These are phyloP conservation scores for Rhizoctonia solani DNA, from an alignment of 1,284 basidiomycete species.

Conservation along the genomic window DNA sequence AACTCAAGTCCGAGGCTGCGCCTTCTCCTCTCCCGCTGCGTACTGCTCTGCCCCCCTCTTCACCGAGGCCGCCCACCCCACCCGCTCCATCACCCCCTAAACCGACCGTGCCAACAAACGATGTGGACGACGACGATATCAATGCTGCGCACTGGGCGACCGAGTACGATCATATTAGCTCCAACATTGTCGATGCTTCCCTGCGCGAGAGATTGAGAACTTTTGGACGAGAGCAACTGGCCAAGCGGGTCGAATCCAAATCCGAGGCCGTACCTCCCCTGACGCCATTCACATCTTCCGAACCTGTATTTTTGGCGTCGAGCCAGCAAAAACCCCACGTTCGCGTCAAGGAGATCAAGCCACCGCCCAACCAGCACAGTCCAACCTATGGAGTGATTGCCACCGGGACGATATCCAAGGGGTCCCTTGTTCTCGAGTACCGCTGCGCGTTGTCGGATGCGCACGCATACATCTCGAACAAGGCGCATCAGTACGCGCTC, in stretches of 20 bases:
- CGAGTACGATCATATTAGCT: conserved; percentile 27
- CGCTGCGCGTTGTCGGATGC: conserved; percentile 46
- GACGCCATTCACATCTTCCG: conserved; percentile 19
- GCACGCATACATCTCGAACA: conserved; percentile 47
- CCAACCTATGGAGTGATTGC: conserved; percentile 48
- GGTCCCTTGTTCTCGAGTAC: conserved; percentile 47
- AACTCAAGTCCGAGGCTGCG: background rate
- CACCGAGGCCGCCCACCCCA: conserved; percentile 8
- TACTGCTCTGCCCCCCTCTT: conserved; percentile 16
- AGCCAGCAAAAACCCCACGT: conserved; percentile 24
- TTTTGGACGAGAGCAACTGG: conserved; percentile 12
- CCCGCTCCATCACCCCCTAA: conserved; percentile 15
- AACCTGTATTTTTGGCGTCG: conserved; percentile 28
- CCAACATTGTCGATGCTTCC: conserved; percentile 29
- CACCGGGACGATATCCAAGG: conserved; percentile 45
- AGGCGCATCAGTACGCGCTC: conserved; percentile 56
- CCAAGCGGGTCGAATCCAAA: conserved; percentile 16
- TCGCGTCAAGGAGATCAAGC: conserved; percentile 32
- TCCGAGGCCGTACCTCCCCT: background rate
- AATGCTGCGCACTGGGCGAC: conserved; percentile 30
- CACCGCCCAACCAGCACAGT: conserved; percentile 17
- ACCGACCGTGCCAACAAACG: background rate
- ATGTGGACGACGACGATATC: conserved; percentile 23
- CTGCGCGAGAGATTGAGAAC: conserved; percentile 12
- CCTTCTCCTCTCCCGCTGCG: conserved; percentile 1